Base-by-base conservation (phyloP, 2,329 filamentous ascomycete species). In the Colletotrichum liriopes region DNA sequence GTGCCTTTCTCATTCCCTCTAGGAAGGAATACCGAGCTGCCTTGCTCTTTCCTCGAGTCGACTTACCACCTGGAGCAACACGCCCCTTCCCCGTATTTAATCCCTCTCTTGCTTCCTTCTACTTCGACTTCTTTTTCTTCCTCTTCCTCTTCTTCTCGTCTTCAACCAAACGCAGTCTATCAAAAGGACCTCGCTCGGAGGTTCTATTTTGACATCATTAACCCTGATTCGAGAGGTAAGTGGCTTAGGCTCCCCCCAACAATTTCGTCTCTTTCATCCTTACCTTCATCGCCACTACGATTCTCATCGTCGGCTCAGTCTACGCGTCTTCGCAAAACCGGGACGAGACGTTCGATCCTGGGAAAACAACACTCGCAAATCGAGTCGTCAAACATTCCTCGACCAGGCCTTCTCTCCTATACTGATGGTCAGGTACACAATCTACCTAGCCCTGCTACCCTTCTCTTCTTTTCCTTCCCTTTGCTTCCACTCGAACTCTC, bases 71-170 rank as follows among this genome's bases (percentile, higher is more conserved):
- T 66, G n/a, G 26, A 35, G 20, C 66, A 41, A 52, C 45, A 39
- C 47, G 43, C 43, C 45, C 35, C 55, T 26, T 18, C 32, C 55
- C 6, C 26, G 2, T 20, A 26, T 62, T 43, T 52, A n/a, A n/a
- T 56, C 26, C n/a, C 23, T 43, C 26, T 5, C n/a, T 45, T 41
- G 41, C 35, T 41, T 9, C 43, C 37, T 39, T 32, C 35, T 32
- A 55, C 20, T 39, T 29, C 9, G 16, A n/a, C 49, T n/a, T 43
- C 5, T 43, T 41, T 29, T 52, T 51, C 35, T 26, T 56, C 26
- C 66, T 32, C 39, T 55, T 47, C n/a, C n/a, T 41, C 39, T 52
- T 51, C 35, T 26, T 56, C 26, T 70, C 39, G 39, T 55, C 47
- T n/a, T 20, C 49, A 45, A 18, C 35, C 49, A 7, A 37, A 43